phyloP scores from a whole-genome alignment of 768 basidiomycete genomes.

The Suillus bovinus region DNA sequence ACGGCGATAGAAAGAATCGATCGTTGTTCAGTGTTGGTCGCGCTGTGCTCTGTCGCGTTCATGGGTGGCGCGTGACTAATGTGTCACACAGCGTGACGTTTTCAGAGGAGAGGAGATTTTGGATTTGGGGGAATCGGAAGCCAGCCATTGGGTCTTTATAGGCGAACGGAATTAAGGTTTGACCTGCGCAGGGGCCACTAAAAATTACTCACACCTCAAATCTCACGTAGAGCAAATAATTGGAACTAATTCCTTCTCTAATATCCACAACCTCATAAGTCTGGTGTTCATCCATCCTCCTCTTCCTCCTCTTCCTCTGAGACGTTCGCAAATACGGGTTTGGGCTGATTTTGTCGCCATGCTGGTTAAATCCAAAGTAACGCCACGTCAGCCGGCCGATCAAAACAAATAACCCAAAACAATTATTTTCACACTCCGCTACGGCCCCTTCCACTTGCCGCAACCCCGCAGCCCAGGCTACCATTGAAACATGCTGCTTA shows the following conservation, averaged over 20 bases:
- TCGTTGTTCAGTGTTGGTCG: slow-evolving; percentile 33
- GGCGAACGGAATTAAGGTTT: slow-evolving; percentile 80
- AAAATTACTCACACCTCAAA: slow-evolving; percentile 36
- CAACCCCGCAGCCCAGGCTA: slow-evolving; percentile 24
- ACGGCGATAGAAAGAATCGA: slow-evolving; percentile 15
- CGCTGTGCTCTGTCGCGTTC: slow-evolving; percentile 48
- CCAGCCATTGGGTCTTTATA: slow-evolving; percentile 82
- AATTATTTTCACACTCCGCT: slow-evolving; percentile 29
- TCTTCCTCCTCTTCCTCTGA: slow-evolving; percentile 59
- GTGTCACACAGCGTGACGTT: slow-evolving; percentile 64
- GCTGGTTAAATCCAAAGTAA: slow-evolving; percentile 59
- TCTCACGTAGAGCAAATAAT: slow-evolving; percentile 19
- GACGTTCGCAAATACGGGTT: slow-evolving; percentile 75
- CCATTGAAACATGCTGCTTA: slow-evolving; percentile 42
- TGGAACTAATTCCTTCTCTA: slow-evolving; percentile 5
- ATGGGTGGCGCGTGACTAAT: slow-evolving; percentile 68
- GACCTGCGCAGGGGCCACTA: slow-evolving; percentile 75
- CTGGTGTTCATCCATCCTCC: slow-evolving; percentile 43
- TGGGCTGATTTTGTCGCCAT: slow-evolving; percentile 84
- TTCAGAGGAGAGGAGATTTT: slow-evolving; percentile 50
- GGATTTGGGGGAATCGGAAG: slow-evolving; percentile 65
- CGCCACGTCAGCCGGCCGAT: slow-evolving; percentile 60
- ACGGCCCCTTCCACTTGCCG: slow-evolving; percentile 25
- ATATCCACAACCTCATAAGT: not conserved
- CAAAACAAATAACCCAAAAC: slow-evolving; percentile 34